Evolutionary conservation across 306 rosid genomes (phyloP), one percentile per base, ranked within the genome.

Genomic region (Biancaea sappan): DNA sequence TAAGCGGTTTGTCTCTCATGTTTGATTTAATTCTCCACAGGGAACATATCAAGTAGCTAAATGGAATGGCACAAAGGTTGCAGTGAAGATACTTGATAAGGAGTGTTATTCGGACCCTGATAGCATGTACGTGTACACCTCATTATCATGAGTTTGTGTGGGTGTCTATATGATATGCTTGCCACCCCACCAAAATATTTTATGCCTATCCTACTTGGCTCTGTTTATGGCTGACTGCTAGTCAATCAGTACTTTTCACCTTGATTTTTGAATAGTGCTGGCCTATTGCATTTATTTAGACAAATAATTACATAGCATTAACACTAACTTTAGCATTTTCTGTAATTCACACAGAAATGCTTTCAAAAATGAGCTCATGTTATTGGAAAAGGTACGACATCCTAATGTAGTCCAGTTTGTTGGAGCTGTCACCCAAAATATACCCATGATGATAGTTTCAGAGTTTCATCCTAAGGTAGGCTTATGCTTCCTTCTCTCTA

Each of bases 31-130:
- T 57, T 68, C 73, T 57, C 77, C 28, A 57, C 82, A 94, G 99
- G 99, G 99, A 72, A 35, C 85, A 31, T 95, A 92, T 80, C 98
- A 92, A 90, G 97, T 95, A 80, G 99, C 99, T 22, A 92, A 95
- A 78, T 95, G 99, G 99, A 95, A 95, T 78, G 99, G 99, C 77
- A 95, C 99, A 63, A 95, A 92, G 87, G 99, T 95, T 67, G 65
- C 97, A 9, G 96, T 92, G 61, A 95, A 95, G 86, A 95, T 95
- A 75, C 96, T 95, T 34, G 96, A 92, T 72, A 92, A 89, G 90
- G 97, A 92, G 53, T 71, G 92, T 85, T 86, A 91, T 77, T 77
- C 94, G 12, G 88, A 95, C 79, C 91, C 92, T 40, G 96, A 95
- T 68, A 73, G 86, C 88, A 95, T 95, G 99, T 95, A 87, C 18